Percentiles rank a stretch among this genome's conserved stretches.
Evolutionary conservation across 1,139 yeast species (phyloP).

Genomic region (Geotrichum aggregatum): DNA sequence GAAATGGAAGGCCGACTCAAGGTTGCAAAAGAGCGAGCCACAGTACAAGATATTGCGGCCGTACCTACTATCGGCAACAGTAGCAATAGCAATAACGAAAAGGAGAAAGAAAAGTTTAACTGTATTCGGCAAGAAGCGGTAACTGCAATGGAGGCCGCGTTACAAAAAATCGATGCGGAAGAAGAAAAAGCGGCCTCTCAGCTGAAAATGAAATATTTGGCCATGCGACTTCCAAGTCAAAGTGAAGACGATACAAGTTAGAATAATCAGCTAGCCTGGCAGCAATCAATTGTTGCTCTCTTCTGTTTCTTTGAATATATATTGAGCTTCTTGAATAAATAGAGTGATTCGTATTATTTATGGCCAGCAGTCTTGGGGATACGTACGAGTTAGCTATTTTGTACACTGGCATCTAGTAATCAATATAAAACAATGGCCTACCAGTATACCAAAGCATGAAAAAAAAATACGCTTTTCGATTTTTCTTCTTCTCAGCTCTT

Average conservation of each 20-base stretch:
- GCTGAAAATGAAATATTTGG: constrained; percentile 11
- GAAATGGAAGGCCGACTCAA: neutral
- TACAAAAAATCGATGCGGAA: constrained; percentile 11
- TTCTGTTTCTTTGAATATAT: no score
- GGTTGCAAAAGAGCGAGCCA: no score
- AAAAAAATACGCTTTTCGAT: no score
- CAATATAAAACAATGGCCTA: neutral
- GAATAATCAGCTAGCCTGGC: no score
- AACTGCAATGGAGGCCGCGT: neutral
- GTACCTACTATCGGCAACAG: no score
- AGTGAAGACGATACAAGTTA: neutral
- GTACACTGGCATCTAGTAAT: no score
- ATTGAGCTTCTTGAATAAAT: neutral
- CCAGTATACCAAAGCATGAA: neutral
- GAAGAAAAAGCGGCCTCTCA: constrained; percentile 12
- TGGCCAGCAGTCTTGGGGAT: neutral
- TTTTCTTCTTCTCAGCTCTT: no score
- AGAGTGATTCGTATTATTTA: neutral
- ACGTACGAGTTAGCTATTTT: no score
- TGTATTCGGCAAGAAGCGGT: neutral
- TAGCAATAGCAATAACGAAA: neutral
- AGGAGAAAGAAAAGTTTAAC: neutral
- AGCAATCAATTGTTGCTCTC: no score
- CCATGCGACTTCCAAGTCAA: constrained; percentile 8
- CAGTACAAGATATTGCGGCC: no score